Evolutionary conservation across 2,329 filamentous ascomycete genomes (phyloP).

Genomic region (Colletotrichum limetticola): DNA sequence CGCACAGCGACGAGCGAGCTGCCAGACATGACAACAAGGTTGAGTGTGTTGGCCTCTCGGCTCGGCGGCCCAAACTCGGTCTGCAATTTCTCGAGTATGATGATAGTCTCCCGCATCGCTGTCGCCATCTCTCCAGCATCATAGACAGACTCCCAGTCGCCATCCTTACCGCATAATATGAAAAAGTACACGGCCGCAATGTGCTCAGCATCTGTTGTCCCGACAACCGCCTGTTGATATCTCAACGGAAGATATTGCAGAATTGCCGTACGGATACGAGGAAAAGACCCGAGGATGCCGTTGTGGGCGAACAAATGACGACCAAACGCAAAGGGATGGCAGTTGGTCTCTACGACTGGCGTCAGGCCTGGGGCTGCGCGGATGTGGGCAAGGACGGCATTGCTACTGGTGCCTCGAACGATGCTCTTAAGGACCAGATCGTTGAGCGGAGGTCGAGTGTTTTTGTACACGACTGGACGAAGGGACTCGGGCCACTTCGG

Average conservation of each 20-base stretch:
- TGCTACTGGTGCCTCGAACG: constrained; percentile 22
- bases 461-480: constrained; percentile 28
- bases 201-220: constrained; percentile 29
- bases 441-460: constrained; percentile 22
- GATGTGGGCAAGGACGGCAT: constrained; percentile 21
- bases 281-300: constrained; percentile 23
- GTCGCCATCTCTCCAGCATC: neutral
- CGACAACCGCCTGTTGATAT: constrained; percentile 22
- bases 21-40: constrained; percentile 9
- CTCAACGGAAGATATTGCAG: constrained; percentile 27
- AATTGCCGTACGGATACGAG: constrained; percentile 1
- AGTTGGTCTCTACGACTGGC: constrained; percentile 27
- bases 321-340: constrained; percentile 27
- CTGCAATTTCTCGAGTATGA: constrained; percentile 15
- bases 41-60: neutral
- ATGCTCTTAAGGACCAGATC: constrained; percentile 27
- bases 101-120: constrained; percentile 26
- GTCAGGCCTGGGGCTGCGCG: constrained; percentile 22
- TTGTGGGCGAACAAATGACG: constrained; percentile 30
- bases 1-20: constrained; percentile 22
- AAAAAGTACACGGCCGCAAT: constrained; percentile 26
- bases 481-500: neutral
- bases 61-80: neutral
- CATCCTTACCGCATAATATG: constrained; percentile 12
- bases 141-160: constrained; percentile 23